These are phyloP conservation scores for Panaeolus cyanescens DNA, from an alignment of 768 basidiomycete genomes.

Conservation along the genomic window DNA sequence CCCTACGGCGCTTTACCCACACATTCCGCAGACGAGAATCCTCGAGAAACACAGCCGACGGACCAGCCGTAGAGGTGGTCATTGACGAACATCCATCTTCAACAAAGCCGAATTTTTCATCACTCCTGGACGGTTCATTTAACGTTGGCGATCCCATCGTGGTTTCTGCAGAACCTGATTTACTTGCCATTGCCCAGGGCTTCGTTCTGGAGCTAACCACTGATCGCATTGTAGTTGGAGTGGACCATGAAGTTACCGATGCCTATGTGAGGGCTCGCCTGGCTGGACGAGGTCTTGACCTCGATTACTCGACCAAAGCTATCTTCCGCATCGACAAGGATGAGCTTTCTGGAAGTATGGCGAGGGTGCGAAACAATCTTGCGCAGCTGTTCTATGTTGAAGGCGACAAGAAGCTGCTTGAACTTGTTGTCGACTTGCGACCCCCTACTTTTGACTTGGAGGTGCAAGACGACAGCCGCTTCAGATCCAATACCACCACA, in stretches of 20 bases:
- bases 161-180: conserved; percentile 82
- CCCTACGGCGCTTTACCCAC: conserved; percentile 75
- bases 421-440: conserved; percentile 81
- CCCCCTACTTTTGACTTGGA: conserved; percentile 58
- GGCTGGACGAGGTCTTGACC: neutral
- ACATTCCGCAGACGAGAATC: conserved; percentile 52
- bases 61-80: neutral
- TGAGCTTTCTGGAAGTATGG: conserved; percentile 86
- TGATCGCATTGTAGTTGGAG: conserved; percentile 67
- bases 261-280: conserved; percentile 16
- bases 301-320: conserved; percentile 34
- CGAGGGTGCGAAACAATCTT: conserved; percentile 87
- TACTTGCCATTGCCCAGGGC: conserved; percentile 84
- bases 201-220: conserved; percentile 77
- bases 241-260: conserved; percentile 71
- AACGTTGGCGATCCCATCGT: conserved; percentile 80
- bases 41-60: neutral
- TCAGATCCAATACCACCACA: conserved; percentile 15
- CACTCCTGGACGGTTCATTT: conserved; percentile 78
- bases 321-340: conserved; percentile 93
- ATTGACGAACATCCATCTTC: neutral
- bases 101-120: neutral
- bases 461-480: conserved; percentile 5
- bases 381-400: conserved; percentile 84
- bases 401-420: conserved; percentile 66